Evolutionary conservation across 371 early-diverging fungal genomes (phyloP).

Genomic region (Mortierella sp.): DNA sequence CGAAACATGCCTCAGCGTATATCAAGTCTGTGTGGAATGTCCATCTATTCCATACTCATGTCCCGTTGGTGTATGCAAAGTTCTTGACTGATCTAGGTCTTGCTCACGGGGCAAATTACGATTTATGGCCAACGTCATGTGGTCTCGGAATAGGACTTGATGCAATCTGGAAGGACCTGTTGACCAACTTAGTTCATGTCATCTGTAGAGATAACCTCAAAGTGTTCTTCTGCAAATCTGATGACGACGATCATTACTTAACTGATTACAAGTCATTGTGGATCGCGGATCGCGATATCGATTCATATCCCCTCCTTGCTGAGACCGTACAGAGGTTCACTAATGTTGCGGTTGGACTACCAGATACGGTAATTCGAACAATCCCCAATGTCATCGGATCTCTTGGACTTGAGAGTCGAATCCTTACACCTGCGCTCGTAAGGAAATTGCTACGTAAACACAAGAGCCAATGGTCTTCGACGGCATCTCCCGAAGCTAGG

Average conservation of each 20-base stretch:
- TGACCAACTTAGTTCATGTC: background rate
- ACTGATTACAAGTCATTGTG: background rate
- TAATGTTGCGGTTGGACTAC: conserved; percentile 18
- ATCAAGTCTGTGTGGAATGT: conserved; percentile 53
- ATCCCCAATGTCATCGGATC: conserved; percentile 1
- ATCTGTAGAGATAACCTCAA: conserved; percentile 1
- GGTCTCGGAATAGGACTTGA: conserved; percentile 12
- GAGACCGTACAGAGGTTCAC: conserved; percentile 8
- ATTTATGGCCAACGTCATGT: conserved; percentile 29
- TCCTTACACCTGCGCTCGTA: conserved; percentile 26
- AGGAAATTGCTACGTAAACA: conserved; percentile 8
- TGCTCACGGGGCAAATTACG: conserved; percentile 21
- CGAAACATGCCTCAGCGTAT: conserved; percentile 21
- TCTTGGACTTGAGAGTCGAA: conserved; percentile 7
- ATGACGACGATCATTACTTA: background rate
- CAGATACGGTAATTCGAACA: conserved; percentile 7
- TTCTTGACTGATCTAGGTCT: conserved; percentile 28
- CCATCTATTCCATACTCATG: conserved; percentile 34
- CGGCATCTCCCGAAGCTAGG: background rate
- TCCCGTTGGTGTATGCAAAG: conserved; percentile 30
- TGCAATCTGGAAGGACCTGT: conserved; percentile 24
- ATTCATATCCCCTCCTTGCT: conserved; percentile 14
- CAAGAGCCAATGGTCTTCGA: conserved; percentile 1
- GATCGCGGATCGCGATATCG: conserved; percentile 21
- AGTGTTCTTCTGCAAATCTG: conserved; percentile 23